Percentiles rank a stretch among this genome's conserved stretches.
These are phyloP conservation scores for Thermochaetoides dissita DNA, from an alignment of 2,329 filamentous ascomycete genomes.

Conservation along the genomic window DNA sequence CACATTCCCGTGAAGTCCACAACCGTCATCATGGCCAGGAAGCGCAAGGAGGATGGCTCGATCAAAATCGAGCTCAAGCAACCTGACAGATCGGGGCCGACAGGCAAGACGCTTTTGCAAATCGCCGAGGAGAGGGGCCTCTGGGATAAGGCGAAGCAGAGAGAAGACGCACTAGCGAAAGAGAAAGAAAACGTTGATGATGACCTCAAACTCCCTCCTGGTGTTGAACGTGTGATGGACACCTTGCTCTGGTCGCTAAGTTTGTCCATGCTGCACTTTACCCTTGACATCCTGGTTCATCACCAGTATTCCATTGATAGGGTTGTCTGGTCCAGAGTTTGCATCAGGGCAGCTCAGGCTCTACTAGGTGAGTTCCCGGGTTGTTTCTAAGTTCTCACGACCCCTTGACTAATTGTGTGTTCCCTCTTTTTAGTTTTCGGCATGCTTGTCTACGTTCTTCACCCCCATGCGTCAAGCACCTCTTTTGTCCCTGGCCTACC, in stretches of 20 bases:
- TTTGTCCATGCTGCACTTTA: constrained; percentile 60
- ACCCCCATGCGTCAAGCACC: constrained; percentile 37
- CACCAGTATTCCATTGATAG: constrained; percentile 56
- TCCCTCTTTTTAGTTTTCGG: constrained; percentile 32
- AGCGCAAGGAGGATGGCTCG: constrained; percentile 33
- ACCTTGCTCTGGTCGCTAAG: constrained; percentile 44
- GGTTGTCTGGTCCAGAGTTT: constrained; percentile 44
- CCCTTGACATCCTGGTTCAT: constrained; percentile 65
- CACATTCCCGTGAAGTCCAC: too few species aligned
- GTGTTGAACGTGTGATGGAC: constrained; percentile 39
- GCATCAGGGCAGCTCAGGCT: constrained; percentile 36
- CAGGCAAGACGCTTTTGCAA: constrained; percentile 56
- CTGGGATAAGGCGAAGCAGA: constrained; percentile 33
- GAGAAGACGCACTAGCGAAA: constrained; percentile 18
- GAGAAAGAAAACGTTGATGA: constrained; percentile 12
- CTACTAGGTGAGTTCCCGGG: constrained; percentile 31
- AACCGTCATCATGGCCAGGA: constrained; percentile 29
- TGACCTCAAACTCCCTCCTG: constrained; percentile 24
- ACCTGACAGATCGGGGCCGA: constrained; percentile 51
- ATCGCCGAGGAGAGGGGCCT: constrained; percentile 52
- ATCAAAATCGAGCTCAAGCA: constrained; percentile 46
- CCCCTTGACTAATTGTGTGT: too few species aligned
- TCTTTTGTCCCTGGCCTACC: constrained; percentile 37
- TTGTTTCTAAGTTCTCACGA: constrained; percentile 6
- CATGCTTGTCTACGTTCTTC: constrained; percentile 41